Evolutionary conservation across 768 basidiomycete genomes (phyloP).

Genomic region (Piloderma croceum): DNA sequence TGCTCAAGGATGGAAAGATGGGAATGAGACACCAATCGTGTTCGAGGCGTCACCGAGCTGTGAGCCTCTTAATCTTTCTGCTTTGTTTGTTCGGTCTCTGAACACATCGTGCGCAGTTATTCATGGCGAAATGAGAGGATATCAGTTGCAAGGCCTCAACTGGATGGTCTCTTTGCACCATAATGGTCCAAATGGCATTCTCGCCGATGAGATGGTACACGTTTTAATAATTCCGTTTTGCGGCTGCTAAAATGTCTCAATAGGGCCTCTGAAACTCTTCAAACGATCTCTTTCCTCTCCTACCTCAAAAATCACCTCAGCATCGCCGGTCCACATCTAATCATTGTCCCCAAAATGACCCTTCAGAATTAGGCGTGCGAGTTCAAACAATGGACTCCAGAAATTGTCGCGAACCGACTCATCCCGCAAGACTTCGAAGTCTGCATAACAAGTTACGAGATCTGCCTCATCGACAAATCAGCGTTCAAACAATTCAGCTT

Average conservation of each 20-base stretch:
- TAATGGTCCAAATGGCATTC: constrained; percentile 93
- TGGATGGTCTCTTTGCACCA: constrained; percentile 97
- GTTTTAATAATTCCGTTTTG: constrained; percentile 3
- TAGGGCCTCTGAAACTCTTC: constrained; percentile 97
- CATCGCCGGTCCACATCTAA: constrained; percentile 79
- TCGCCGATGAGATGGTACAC: constrained; percentile 91
- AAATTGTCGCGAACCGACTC: constrained; percentile 72
- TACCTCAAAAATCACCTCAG: constrained; percentile 85
- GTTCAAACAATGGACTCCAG: constrained; percentile 86
- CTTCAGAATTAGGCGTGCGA: constrained; percentile 96
- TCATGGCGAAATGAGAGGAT: constrained; percentile 83
- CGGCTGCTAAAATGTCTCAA: background rate
- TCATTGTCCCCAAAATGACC: constrained; percentile 98
- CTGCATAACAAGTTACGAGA: constrained; percentile 94
- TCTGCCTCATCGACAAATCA: constrained; percentile 93
- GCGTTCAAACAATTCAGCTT: constrained; percentile 91
- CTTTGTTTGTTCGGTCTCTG: background rate
- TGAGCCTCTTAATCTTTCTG: constrained; percentile 33
- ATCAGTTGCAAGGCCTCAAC: constrained; percentile 93
- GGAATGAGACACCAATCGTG: constrained; percentile 86
- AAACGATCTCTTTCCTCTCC: constrained; percentile 94
- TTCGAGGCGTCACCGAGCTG: constrained; percentile 94
- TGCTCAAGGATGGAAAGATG: constrained; percentile 86
- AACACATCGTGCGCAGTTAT: constrained; percentile 53
- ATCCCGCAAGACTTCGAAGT: constrained; percentile 89